These are phyloP conservation scores for Apiospora pterosperma DNA, from an alignment of 2,329 filamentous ascomycete genomes.

Conservation along the genomic window DNA sequence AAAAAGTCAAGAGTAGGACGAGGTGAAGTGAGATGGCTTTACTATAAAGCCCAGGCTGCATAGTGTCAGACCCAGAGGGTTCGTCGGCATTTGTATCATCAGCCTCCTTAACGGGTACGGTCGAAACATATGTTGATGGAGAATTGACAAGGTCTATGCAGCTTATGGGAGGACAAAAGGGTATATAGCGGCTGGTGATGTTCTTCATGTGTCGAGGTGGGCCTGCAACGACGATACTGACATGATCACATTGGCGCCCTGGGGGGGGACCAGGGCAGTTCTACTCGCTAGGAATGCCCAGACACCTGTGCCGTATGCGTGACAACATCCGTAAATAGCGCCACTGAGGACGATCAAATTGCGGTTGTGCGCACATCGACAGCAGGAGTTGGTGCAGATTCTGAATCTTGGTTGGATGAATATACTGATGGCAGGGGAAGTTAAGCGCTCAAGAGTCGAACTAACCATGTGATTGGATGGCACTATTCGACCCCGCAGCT, in stretches of 20 bases:
- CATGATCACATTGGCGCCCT: conserved; percentile 34
- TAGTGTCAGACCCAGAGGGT: conserved; percentile 23
- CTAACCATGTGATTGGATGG: conserved; percentile 8
- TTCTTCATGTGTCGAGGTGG: conserved; percentile 38
- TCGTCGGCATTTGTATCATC: conserved; percentile 11
- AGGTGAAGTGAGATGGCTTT: conserved; percentile 22
- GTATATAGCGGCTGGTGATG: conserved; percentile 59
- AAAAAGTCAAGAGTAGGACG: conserved; percentile 20
- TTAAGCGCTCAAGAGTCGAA: conserved; percentile 11
- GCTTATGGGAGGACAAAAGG: conserved; percentile 40
- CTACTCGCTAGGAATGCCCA: conserved; percentile 20
- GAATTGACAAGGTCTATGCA: conserved; percentile 41
- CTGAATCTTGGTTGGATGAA: conserved; percentile 27
- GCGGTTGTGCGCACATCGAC: conserved; percentile 10
- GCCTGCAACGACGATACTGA: conserved; percentile 22
- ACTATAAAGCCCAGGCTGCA: conserved; percentile 30
- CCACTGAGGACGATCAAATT: conserved; percentile 27
- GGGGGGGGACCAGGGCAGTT: conserved; percentile 21
- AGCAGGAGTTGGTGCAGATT: conserved; percentile 3
- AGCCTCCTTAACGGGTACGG: conserved; percentile 41
- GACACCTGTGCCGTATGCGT: conserved; percentile 26
- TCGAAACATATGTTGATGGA: conserved; percentile 50
- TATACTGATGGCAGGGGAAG: conserved; percentile 19
- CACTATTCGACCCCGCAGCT: conserved; percentile 9
- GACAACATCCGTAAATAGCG: conserved; percentile 34